phyloP scores from a whole-genome alignment of 129 eudicot species.

The Arctium minus region DNA sequence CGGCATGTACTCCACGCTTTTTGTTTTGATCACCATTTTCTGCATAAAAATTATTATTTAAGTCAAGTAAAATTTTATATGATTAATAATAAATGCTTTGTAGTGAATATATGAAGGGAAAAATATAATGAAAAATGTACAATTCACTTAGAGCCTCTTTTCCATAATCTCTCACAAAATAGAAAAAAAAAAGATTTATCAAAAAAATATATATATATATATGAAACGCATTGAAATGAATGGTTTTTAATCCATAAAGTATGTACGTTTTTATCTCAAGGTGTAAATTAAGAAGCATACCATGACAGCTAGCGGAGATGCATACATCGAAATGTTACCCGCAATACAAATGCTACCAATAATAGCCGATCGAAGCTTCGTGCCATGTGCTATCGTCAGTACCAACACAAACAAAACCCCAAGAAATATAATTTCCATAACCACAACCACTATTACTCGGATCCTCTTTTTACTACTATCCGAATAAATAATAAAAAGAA shows the following conservation, averaged over 20 bases:
- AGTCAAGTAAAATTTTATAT: not conserved
- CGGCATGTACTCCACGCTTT: slow-evolving; percentile 90
- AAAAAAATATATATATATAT: not conserved
- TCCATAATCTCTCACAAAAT: too few species aligned
- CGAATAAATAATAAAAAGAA: slow-evolving; percentile 45
- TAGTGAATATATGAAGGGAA: not conserved
- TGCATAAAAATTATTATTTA: slow-evolving; percentile 11
- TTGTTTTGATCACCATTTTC: slow-evolving; percentile 81
- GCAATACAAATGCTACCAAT: slow-evolving; percentile 59
- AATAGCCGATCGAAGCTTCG: slow-evolving; percentile 46
- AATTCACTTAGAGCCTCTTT: too few species aligned
- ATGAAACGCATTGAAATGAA: not conserved
- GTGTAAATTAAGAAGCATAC: slow-evolving; percentile 23
- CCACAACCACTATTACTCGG: slow-evolving; percentile 24
- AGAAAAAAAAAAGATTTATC: not conserved
- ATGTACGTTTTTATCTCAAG: not conserved
- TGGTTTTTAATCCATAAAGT: not conserved
- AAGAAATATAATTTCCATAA: slow-evolving; percentile 43
- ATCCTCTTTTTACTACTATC: slow-evolving; percentile 36
- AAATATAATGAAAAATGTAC: too few species aligned
- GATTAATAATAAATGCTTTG: not conserved
- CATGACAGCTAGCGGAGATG: slow-evolving; percentile 79
- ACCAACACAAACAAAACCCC: slow-evolving; percentile 40
- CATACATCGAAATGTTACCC: slow-evolving; percentile 70
- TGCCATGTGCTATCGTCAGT: slow-evolving; percentile 42